These are phyloP conservation scores for Clonostachys rhizophaga DNA, from an alignment of 2,329 filamentous ascomycete species.

Conservation along the genomic window DNA sequence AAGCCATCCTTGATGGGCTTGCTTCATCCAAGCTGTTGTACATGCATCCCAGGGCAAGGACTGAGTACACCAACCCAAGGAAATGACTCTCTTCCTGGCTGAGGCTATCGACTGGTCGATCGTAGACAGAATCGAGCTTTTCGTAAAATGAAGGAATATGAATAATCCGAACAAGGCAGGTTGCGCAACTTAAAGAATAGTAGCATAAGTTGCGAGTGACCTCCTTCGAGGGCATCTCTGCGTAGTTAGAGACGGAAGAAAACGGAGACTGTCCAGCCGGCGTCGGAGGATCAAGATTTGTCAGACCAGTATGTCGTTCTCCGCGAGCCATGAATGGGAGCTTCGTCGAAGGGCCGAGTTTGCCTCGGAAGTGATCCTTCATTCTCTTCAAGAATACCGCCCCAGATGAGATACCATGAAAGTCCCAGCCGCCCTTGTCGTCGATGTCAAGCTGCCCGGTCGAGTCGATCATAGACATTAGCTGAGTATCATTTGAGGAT, in stretches of 20 bases:
- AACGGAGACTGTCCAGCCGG: slow-evolving; percentile 60
- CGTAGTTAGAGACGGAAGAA: slow-evolving; percentile 39
- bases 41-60: slow-evolving; percentile 69
- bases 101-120: slow-evolving; percentile 57
- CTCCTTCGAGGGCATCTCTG: slow-evolving; percentile 66
- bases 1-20: slow-evolving; percentile 39
- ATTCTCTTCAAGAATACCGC: slow-evolving; percentile 83
- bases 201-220: slow-evolving; percentile 48
- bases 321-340: slow-evolving; percentile 52
- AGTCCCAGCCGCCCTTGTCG: slow-evolving; percentile 90
- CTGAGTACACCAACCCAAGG: slow-evolving; percentile 65
- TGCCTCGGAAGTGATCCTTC: slow-evolving; percentile 78
- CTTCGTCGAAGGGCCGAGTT: slow-evolving; percentile 62
- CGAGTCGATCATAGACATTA: slow-evolving; percentile 93
- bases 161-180: slow-evolving; percentile 62
- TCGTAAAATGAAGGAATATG: slow-evolving; percentile 79
- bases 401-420: slow-evolving; percentile 89
- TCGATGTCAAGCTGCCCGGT: slow-evolving; percentile 89
- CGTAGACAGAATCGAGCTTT: slow-evolving; percentile 74
- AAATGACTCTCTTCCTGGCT: slow-evolving; percentile 63
- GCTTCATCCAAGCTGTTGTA: slow-evolving; percentile 57
- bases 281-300: slow-evolving; percentile 65
- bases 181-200: slow-evolving; percentile 52
- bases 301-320: slow-evolving; percentile 41
- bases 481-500: slow-evolving; percentile 61